These are phyloP conservation scores for Anthracocystis panici-leucophaei DNA, from an alignment of 1,284 basidiomycete genomes.

Conservation along the genomic window DNA sequence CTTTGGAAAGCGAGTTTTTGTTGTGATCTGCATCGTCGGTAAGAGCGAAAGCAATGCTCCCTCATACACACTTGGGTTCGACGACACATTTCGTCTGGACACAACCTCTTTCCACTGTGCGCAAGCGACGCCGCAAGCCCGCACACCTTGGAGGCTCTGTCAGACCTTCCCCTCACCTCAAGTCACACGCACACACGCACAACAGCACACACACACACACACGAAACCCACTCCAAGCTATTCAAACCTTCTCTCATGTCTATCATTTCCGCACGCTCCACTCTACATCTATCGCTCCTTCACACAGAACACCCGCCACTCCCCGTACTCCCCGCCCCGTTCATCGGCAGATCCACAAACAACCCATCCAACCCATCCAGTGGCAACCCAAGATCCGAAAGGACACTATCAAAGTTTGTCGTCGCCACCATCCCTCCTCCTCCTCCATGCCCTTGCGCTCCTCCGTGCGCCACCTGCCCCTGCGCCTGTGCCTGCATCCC, in stretches of 20 bases:
- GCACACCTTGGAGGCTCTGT: no score
- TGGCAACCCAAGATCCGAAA: constrained; percentile 41
- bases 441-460: constrained; percentile 3
- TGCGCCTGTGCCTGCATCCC: constrained; percentile 3
- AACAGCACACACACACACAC: no score
- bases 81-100: no score
- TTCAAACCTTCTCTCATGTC: background rate
- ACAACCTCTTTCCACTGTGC: no score
- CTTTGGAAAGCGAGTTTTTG: no score
- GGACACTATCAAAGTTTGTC: constrained; percentile 51
- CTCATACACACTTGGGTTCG: no score
- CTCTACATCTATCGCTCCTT: background rate
- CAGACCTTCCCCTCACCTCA: no score
- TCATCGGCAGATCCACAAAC: constrained; percentile 46
- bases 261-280: background rate
- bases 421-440: constrained; percentile 7
- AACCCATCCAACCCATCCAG: constrained; percentile 45
- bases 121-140: no score
- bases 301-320: constrained; percentile 32
- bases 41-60: no score
- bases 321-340: constrained; percentile 9
- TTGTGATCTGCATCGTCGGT: no score
- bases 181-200: no score
- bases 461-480: background rate
- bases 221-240: no score